These are phyloP conservation scores for Syzygium syzygioides DNA, from an alignment of 441 rosid genomes.

Conservation along the genomic window DNA sequence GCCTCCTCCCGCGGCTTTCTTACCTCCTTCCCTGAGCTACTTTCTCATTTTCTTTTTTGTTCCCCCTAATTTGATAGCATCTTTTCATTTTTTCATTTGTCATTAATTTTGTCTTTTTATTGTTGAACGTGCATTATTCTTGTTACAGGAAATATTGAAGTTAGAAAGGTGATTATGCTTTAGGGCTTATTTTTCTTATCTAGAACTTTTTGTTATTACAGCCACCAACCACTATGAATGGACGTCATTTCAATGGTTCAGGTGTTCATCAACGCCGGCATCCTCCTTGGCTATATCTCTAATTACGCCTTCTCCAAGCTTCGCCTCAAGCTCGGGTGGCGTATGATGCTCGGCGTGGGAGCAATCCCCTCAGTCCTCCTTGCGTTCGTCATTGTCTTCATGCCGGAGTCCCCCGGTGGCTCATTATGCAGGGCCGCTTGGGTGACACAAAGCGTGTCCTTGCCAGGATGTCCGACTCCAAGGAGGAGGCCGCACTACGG, in stretches of 20 bases:
- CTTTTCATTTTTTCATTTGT: not conserved
- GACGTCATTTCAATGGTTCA: not conserved
- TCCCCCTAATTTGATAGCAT: not conserved
- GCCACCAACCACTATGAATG: not conserved
- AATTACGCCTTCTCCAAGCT: constrained; percentile 16
- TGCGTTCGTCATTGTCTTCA: not conserved
- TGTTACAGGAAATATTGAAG: not conserved
- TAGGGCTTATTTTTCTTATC: not conserved
- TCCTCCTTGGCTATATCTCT: constrained; percentile 12
- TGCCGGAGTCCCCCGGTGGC: constrained; percentile 19
- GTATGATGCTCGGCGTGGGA: constrained; percentile 7
- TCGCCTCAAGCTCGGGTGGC: constrained; percentile 9
- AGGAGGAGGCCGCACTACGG: constrained; percentile 5
- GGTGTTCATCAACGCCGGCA: constrained; percentile 9
- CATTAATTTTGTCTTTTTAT: not conserved
- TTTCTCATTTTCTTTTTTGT: not conserved
- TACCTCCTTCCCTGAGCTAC: constrained; percentile 13
- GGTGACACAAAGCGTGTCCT: not conserved
- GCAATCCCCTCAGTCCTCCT: not conserved
- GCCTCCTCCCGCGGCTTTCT: constrained; percentile 14
- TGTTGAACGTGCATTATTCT: not conserved
- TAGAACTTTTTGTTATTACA: not conserved
- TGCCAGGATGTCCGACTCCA: constrained; percentile 4
- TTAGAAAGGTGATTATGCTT: not conserved
- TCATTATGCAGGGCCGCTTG: constrained; percentile 13